Evolutionary conservation across 805 yeast species (phyloP).

Genomic region (Candida adriatica): DNA sequence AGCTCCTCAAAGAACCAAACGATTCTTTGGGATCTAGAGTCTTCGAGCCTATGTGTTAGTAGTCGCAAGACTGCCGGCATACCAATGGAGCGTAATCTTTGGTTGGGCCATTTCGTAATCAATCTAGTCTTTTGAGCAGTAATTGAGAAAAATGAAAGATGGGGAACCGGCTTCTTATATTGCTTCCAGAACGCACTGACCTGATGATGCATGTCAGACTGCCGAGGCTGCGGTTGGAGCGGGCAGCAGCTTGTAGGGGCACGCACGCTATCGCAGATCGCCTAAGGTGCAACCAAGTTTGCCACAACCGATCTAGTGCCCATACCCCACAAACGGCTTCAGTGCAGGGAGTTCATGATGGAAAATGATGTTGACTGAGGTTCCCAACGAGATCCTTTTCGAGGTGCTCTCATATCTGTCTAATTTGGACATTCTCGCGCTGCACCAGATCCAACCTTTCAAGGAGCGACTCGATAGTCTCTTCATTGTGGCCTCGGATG

Average conservation of each 20-base stretch:
- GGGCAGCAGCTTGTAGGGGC: too few species aligned
- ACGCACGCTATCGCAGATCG: too few species aligned
- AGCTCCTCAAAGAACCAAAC: slow-evolving; percentile 6
- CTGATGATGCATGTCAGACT: background rate
- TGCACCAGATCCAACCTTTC: background rate
- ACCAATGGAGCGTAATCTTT: slow-evolving; percentile 2
- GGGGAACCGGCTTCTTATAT: background rate
- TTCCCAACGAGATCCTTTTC: slow-evolving; percentile 31
- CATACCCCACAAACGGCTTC: too few species aligned
- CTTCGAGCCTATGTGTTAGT: slow-evolving; percentile 3
- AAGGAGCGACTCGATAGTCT: background rate
- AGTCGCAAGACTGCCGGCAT: too few species aligned
- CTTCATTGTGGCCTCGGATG: slow-evolving; percentile 1
- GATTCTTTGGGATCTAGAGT: slow-evolving; percentile 4
- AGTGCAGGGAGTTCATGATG: too few species aligned
- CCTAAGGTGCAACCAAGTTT: too few species aligned
- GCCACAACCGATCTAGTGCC: too few species aligned
- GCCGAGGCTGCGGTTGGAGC: too few species aligned
- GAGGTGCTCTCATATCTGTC: slow-evolving; percentile 29
- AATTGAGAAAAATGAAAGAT: too few species aligned
- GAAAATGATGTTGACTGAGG: too few species aligned
- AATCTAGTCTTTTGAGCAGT: too few species aligned
- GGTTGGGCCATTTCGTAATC: background rate
- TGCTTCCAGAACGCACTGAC: background rate
- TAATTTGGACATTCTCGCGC: slow-evolving; percentile 25